Evolutionary conservation across 495 filamentous ascomycete species (phyloP).

Genomic region (Xylaria longipes): DNA sequence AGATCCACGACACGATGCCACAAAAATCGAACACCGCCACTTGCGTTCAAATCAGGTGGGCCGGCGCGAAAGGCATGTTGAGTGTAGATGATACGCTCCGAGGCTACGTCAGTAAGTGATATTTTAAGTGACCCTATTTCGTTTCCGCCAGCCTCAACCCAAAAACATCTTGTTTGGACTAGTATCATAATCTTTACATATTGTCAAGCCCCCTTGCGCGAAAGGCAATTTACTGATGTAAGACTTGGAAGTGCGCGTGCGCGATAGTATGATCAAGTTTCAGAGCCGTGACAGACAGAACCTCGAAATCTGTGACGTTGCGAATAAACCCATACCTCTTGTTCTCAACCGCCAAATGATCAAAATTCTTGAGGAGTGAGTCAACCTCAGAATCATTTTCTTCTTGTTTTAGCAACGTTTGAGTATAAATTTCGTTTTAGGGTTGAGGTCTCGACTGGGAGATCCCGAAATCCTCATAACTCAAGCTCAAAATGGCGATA

Average conservation of each 20-base stretch:
- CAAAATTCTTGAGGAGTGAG: conserved; percentile 77
- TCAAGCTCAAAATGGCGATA: neutral
- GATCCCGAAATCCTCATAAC: neutral
- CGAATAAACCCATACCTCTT: conserved; percentile 67
- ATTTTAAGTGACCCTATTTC: neutral
- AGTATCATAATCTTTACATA: neutral
- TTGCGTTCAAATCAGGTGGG: conserved; percentile 74
- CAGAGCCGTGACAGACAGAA: conserved; percentile 54
- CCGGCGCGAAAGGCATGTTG: conserved; percentile 76
- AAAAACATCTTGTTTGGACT: neutral
- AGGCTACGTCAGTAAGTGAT: conserved; percentile 47
- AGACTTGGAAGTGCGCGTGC: conserved; percentile 53
- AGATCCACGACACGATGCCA: conserved; percentile 56
- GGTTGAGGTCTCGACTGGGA: neutral
- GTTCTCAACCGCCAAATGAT: conserved; percentile 78
- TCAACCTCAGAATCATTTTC: neutral
- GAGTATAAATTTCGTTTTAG: neutral
- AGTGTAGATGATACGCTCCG: conserved; percentile 65
- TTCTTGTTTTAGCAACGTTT: neutral
- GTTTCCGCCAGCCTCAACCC: neutral
- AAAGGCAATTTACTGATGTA: neutral
- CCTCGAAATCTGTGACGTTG: conserved; percentile 78
- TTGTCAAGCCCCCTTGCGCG: neutral
- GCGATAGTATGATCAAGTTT: conserved; percentile 84
- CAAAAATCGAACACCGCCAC: conserved; percentile 57